Percentiles rank a stretch among this genome's conserved stretches.
These are phyloP conservation scores for Dacryopinax primogenitus DNA, from an alignment of 768 basidiomycete species.

Conservation along the genomic window DNA sequence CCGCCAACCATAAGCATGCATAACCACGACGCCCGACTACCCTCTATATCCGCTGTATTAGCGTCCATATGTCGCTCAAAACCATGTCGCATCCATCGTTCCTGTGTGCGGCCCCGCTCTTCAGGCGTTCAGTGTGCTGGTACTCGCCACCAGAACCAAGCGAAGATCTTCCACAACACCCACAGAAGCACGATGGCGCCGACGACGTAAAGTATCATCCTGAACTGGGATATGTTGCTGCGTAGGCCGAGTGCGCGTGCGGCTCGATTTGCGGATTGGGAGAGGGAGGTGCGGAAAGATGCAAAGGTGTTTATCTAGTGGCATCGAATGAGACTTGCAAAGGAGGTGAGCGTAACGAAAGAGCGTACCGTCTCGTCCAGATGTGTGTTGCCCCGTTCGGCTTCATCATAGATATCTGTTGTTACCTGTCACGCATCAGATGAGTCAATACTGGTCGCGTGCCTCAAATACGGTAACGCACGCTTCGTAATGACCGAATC, in stretches of 20 bases:
- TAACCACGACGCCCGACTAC: not conserved
- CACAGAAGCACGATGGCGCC: constrained; percentile 43
- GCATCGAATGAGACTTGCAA: not conserved
- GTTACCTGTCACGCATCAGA: constrained; percentile 46
- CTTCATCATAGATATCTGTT: constrained; percentile 72
- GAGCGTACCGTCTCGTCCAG: constrained; percentile 59
- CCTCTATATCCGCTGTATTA: not conserved
- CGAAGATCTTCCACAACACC: constrained; percentile 39
- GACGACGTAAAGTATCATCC: constrained; percentile 51
- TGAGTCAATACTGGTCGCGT: not conserved
- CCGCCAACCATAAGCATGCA: not conserved
- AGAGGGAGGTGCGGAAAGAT: constrained; percentile 47
- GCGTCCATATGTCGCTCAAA: not conserved
- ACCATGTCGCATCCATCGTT: not conserved
- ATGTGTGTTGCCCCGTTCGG: constrained; percentile 66
- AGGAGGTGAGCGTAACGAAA: constrained; percentile 2
- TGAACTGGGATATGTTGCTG: constrained; percentile 52
- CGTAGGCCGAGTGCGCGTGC: constrained; percentile 60
- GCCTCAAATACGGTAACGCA: constrained; percentile 26
- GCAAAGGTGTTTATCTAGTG: constrained; percentile 51
- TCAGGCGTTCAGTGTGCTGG: not conserved
- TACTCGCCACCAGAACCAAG: constrained; percentile 33
- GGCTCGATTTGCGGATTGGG: constrained; percentile 55
- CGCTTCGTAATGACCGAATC: constrained; percentile 67
- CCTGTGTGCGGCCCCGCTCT: not conserved